Evolutionary conservation across 768 basidiomycete species (phyloP).

Genomic region (Lentinula guzmanii): DNA sequence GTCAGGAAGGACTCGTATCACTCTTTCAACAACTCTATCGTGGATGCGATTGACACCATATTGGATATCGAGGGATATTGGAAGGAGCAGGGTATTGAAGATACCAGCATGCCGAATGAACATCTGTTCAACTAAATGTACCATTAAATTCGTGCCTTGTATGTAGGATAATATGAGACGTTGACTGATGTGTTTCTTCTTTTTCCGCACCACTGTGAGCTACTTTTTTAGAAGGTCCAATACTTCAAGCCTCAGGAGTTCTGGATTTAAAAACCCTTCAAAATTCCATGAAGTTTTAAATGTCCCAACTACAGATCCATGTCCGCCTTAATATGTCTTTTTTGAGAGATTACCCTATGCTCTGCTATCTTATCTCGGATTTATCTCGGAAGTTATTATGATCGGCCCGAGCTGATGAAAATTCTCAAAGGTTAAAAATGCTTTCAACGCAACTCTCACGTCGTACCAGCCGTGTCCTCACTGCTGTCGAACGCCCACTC

Average conservation of each 20-base stretch:
- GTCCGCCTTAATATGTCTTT: no score
- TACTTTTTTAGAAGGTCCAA: no score
- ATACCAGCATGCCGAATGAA: background rate
- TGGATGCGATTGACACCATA: slow-evolving; percentile 6
- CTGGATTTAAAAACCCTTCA: no score
- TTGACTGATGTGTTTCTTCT: no score
- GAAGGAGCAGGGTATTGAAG: slow-evolving; percentile 2
- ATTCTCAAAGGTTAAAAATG: background rate
- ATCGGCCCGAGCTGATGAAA: background rate
- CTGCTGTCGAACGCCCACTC: background rate
- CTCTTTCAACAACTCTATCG: background rate
- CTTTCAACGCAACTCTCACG: background rate
- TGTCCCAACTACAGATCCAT: no score
- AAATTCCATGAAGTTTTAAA: no score
- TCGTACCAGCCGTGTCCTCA: background rate
- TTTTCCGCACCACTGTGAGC: no score
- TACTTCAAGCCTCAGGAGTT: no score
- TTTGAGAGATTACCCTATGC: no score
- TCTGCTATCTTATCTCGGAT: no score
- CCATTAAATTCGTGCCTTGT: no score
- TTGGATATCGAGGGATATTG: slow-evolving; percentile 1
- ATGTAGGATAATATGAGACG: no score
- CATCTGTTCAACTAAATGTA: background rate
- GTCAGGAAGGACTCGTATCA: slow-evolving; percentile 1
- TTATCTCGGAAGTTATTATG: background rate